Conservation (phyloP, 1,139 yeast species). For the Protomyces gravidus region DNA sequence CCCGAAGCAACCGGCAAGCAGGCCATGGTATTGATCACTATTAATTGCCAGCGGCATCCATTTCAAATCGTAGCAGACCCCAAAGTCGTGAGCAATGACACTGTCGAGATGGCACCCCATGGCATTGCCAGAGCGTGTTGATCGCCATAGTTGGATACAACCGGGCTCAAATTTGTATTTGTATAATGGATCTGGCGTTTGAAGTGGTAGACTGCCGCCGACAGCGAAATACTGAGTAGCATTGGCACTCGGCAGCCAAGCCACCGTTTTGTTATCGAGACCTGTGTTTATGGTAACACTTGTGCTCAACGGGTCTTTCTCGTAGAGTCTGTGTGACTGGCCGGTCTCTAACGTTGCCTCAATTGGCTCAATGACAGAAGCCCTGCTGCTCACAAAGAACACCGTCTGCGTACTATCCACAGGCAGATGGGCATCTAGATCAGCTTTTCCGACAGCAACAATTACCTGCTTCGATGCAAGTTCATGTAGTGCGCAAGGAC, state of each 20-base stretch:
- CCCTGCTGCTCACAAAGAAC: neutral
- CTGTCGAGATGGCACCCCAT: neutral
- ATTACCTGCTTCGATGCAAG: neutral
- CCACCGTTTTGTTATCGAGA: neutral
- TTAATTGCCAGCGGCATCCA: neutral
- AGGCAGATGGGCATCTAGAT: neutral
- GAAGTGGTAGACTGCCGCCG: neutral
- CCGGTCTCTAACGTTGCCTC: neutral
- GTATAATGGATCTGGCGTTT: neutral
- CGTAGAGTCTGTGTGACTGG: neutral
- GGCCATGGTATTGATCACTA: neutral
- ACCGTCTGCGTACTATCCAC: neutral
- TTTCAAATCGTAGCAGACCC: neutral
- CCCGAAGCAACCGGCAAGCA: neutral
- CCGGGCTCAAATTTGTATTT: neutral
- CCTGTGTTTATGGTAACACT: neutral
- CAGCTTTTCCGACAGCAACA: neutral
- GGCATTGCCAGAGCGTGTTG: neutral
- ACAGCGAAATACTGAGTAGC: neutral
- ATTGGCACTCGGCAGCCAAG: neutral
- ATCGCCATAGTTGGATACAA: neutral
- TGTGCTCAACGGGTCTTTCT: neutral
- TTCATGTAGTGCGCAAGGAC: neutral
- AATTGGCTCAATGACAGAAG: neutral
- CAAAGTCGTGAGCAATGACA: neutral